Base-by-base conservation (phyloP, 768 basidiomycete genomes). In the Pisolithus microcarpus region DNA sequence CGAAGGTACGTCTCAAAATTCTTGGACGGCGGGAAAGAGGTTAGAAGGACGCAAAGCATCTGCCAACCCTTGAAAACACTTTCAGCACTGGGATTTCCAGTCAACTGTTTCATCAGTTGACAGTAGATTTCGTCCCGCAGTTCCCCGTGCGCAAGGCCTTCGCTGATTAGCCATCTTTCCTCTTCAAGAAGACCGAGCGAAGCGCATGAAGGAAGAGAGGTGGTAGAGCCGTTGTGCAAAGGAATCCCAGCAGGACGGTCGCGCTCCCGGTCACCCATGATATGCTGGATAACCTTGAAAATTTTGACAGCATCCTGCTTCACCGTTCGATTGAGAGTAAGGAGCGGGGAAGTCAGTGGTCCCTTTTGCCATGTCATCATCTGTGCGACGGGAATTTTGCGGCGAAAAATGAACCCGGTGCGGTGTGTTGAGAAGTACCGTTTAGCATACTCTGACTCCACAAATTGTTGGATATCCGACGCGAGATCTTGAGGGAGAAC, bases 21-120 rank as follows among this genome's bases (percentile, higher is more conserved):
- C 70, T 91, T 92, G 9, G 91, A 93, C 1, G 94, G 93, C 5
- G 90, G 89, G 65, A 97, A 97, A 2, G 91, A 87, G 49, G 89
- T 80, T n/a, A 93, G 74, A 24, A 93, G 73, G 2, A 97, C 91
- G 62, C 91, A 95, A 40, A 95, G 71, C 44, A 96, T 72, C 61
- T 96, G 94, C 87, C 92, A 96, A 23, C 93, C 94, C 61, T 85
- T 86, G 72, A 96, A 91, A 30, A 81, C 64, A 61, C 90, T 87
- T 61, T 92, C 88, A 83, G 84, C 72, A 65, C 76, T 84, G 9
- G 90, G 82, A 65, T 96, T 96, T 39, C 77, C 77, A 1, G 80
- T 89, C 13, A 95, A 71, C 67, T 96, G 94, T 64, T 96, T 96
- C 81, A 94, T 85, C 23, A 90, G 57, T 58, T 96, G 94, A 61